These are phyloP conservation scores for Pseudoperonospora humuli DNA, from an alignment of 352 stramenopile species.

Conservation along the genomic window DNA sequence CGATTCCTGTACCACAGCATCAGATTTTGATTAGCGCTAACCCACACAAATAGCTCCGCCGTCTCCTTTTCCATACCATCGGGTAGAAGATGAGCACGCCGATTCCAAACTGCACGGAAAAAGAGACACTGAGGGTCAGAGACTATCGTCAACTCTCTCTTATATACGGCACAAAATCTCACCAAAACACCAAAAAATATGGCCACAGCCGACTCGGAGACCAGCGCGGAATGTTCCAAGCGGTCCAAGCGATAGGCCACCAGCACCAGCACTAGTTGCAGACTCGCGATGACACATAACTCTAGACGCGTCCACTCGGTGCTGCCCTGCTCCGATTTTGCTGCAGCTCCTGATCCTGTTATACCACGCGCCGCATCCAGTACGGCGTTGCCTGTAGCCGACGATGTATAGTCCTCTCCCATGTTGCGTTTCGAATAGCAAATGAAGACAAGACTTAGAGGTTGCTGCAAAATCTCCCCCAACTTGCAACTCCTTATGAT, in stretches of 20 bases:
- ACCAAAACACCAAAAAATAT: conserved; percentile 83
- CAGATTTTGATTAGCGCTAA: neutral
- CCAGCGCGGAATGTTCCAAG: conserved; percentile 48
- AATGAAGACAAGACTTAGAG: no score
- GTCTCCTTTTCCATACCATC: conserved; percentile 30
- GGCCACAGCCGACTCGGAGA: conserved; percentile 75
- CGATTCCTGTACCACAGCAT: conserved; percentile 40
- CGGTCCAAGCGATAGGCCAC: conserved; percentile 76
- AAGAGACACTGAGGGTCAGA: conserved; percentile 8
- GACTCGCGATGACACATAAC: conserved; percentile 70
- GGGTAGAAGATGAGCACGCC: conserved; percentile 75
- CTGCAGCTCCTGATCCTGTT: conserved; percentile 15
- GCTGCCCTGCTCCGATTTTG: conserved; percentile 16
- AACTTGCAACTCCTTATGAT: no score
- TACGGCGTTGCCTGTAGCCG: conserved; percentile 24
- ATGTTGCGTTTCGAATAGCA: no score
- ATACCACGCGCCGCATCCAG: conserved; percentile 24
- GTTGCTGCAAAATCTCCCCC: no score
- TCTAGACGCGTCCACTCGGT: conserved; percentile 65
- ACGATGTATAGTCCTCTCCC: conserved; percentile 18
- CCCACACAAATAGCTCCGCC: neutral
- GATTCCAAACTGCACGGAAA: conserved; percentile 46
- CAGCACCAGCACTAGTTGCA: conserved; percentile 76
- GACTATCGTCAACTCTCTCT: conserved; percentile 1
- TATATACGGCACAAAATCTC: conserved; percentile 7